These are phyloP conservation scores for Rhodosporidiobolus odoratus DNA, from an alignment of 768 basidiomycete genomes.

Conservation along the genomic window DNA sequence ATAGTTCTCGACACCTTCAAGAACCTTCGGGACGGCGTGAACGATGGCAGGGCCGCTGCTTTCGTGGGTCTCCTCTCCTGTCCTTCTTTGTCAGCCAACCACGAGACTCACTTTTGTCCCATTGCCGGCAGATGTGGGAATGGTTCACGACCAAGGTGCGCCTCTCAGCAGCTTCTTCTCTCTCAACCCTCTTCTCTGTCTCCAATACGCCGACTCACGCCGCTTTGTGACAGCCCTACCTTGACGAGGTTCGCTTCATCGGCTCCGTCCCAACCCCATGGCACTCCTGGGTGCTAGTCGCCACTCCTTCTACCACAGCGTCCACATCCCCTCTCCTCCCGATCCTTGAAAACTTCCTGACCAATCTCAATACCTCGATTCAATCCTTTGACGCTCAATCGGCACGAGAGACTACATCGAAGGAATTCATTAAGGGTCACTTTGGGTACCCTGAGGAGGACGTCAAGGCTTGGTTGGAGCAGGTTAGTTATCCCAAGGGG, in stretches of 20 bases:
- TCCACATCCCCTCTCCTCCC: constrained; percentile 16
- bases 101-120: neutral
- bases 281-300: constrained; percentile 92
- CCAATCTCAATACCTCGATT: constrained; percentile 61
- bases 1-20: constrained; percentile 75
- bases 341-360: constrained; percentile 57
- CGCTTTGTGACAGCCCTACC: constrained; percentile 19
- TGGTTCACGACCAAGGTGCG: constrained; percentile 74
- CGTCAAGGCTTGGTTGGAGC: constrained; percentile 55
- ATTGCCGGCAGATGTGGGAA: constrained; percentile 36
- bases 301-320: constrained; percentile 14
- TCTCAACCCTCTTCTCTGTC: constrained; percentile 49
- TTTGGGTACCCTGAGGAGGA: constrained; percentile 81
- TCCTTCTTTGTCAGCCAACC: neutral
- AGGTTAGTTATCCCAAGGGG: constrained; percentile 37
- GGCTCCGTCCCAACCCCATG: constrained; percentile 67
- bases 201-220: no score
- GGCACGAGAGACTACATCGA: constrained; percentile 58
- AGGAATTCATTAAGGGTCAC: constrained; percentile 67
- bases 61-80: constrained; percentile 55
- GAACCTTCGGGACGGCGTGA: constrained; percentile 71
- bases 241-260: constrained; percentile 36
- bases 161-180: constrained; percentile 58
- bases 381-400: constrained; percentile 54
- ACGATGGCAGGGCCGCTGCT: constrained; percentile 76